These are phyloP conservation scores for Boletus rubescentipes DNA, from an alignment of 768 basidiomycete species.

Conservation along the genomic window DNA sequence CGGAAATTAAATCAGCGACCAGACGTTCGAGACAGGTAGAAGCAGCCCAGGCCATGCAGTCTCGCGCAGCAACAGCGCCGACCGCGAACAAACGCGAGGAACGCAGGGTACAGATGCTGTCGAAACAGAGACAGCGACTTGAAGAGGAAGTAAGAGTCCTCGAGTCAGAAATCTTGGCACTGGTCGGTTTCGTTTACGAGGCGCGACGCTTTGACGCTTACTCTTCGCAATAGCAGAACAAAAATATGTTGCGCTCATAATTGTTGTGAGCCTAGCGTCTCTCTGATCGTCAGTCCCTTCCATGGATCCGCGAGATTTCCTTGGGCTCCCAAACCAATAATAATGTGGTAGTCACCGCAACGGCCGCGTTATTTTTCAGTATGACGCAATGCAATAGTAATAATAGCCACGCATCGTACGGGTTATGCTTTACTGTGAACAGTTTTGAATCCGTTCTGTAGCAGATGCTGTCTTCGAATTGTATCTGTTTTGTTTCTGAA, in stretches of 20 bases:
- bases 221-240: conserved; percentile 20
- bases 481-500: background rate
- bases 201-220: conserved; percentile 1
- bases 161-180: conserved; percentile 57
- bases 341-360: background rate
- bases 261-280: background rate
- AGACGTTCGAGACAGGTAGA: conserved; percentile 46
- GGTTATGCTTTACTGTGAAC: background rate
- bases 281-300: background rate
- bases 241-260: conserved; percentile 7
- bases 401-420: background rate
- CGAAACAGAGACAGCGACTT: conserved; percentile 64
- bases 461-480: background rate
- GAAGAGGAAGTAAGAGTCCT: conserved; percentile 61
- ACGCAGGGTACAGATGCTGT: conserved; percentile 60
- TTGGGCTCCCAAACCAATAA: background rate
- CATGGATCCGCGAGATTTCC: background rate
- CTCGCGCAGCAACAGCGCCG: conserved; percentile 46
- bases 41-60: conserved; percentile 41
- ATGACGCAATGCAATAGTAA: background rate
- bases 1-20: background rate
- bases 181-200: conserved; percentile 38
- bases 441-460: background rate
- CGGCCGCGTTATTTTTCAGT: background rate
- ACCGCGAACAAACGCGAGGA: conserved; percentile 64